A percentile compares a stretch with the other conserved stretches of the same genome.
Evolutionary conservation across 139 green algal species (phyloP).

Genomic region (Chlamydomonas sp.): DNA sequence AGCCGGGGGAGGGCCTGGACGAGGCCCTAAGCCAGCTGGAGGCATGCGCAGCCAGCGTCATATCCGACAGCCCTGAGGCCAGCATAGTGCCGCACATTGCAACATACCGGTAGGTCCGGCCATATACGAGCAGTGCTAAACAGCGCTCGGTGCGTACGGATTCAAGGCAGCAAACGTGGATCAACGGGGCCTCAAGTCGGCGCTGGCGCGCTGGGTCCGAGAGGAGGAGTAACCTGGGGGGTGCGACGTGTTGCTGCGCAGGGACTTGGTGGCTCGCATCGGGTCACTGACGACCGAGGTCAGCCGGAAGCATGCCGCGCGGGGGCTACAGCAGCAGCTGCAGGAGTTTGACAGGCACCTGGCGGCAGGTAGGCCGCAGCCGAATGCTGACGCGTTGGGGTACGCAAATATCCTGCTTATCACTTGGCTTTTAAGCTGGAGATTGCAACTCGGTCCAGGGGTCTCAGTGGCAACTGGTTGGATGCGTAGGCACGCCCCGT

Average conservation of each 20-base stretch:
- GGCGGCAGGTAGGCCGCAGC: not conserved
- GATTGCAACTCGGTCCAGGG: too few relatives aligned
- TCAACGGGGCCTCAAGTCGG: too few relatives aligned
- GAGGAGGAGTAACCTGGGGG: too few relatives aligned
- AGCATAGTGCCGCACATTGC: conserved; percentile 30
- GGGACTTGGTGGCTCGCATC: conserved; percentile 17
- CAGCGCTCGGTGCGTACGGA: too few relatives aligned
- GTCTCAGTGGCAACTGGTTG: too few relatives aligned
- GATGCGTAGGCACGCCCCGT: too few relatives aligned
- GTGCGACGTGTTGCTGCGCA: not conserved
- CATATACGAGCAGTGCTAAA: too few relatives aligned
- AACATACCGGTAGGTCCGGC: conserved; percentile 4
- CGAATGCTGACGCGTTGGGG: too few relatives aligned
- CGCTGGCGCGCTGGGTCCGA: too few relatives aligned
- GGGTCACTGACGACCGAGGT: not conserved
- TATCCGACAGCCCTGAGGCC: conserved; percentile 19
- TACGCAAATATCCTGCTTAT: too few relatives aligned
- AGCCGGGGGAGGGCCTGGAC: conserved; percentile 21
- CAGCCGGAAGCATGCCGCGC: conserved; percentile 7
- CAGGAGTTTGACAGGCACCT: conserved; percentile 20
- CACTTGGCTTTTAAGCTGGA: too few relatives aligned
- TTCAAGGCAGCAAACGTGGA: too few relatives aligned
- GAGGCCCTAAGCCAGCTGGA: conserved; percentile 22
- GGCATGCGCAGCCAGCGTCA: conserved; percentile 6
- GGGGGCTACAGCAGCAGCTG: conserved; percentile 16